These are phyloP conservation scores for Talaromyces sp. DNA, from an alignment of 2,329 filamentous ascomycete genomes.

Conservation along the genomic window DNA sequence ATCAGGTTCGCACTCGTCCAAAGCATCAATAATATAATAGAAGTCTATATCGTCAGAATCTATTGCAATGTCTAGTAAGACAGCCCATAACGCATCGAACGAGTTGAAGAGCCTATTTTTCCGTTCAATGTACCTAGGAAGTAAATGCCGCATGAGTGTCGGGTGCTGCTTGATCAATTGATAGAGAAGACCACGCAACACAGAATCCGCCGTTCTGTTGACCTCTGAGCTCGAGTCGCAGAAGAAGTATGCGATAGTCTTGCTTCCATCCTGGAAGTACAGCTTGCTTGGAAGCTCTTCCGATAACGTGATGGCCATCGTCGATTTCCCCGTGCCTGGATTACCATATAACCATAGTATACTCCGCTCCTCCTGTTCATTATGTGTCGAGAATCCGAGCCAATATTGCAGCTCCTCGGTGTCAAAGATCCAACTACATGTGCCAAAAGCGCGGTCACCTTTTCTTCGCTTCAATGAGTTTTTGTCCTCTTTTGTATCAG, in stretches of 20 bases:
- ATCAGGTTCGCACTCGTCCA: conserved; percentile 1
- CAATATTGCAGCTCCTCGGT: background rate
- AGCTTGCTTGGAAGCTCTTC: background rate
- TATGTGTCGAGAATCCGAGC: background rate
- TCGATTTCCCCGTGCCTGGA: conserved; percentile 6
- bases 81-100: background rate
- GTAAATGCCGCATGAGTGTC: background rate
- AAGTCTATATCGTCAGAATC: too few species aligned
- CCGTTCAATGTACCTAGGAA: background rate
- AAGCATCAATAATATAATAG: conserved; percentile 4
- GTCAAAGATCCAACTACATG: background rate
- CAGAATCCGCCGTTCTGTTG: background rate
- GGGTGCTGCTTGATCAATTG: background rate
- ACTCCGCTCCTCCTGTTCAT: background rate
- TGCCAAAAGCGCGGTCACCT: background rate
- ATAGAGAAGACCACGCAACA: background rate
- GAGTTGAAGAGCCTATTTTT: background rate
- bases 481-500: conserved; percentile 10
- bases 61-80: background rate
- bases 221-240: background rate
- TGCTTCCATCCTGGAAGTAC: background rate
- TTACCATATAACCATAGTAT: conserved; percentile 6
- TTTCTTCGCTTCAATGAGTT: conserved; percentile 17
- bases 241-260: background rate
- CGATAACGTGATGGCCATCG: conserved; percentile 1